phyloP scores from a whole-genome alignment of 2,329 filamentous ascomycete genomes.

The Apiospora sp. region DNA sequence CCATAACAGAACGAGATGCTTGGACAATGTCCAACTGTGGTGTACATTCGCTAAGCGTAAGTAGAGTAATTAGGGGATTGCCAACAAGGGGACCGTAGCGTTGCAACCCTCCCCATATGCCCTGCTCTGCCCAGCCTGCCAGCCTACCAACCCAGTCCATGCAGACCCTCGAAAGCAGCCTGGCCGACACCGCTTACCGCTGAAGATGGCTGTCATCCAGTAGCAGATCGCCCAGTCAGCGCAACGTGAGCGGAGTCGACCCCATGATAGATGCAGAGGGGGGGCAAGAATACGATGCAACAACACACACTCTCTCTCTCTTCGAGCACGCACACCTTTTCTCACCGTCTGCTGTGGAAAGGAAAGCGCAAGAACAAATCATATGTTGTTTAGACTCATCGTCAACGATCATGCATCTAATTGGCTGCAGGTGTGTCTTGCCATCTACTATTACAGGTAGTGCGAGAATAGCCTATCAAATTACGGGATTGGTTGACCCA shows the following conservation, averaged over 20 bases:
- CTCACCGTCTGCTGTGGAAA: neutral
- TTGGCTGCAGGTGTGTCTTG: neutral
- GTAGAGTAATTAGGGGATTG: neutral
- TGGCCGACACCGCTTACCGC: neutral
- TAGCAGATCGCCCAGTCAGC: neutral
- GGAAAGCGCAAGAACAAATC: neutral
- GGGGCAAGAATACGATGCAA: neutral
- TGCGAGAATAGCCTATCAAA: conserved; percentile 3
- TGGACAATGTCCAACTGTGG: neutral
- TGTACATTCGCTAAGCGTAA: neutral
- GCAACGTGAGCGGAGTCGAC: neutral
- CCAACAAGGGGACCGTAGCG: conserved; percentile 5
- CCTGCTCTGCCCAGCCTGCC: conserved; percentile 8
- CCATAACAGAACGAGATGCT: neutral
- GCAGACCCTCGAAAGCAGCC: conserved; percentile 3
- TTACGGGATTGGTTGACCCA: neutral
- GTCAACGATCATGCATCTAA: neutral
- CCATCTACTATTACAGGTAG: neutral
- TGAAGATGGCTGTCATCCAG: conserved; percentile 1
- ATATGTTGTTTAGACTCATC: neutral
- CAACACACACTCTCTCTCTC: neutral
- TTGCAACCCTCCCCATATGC: neutral
- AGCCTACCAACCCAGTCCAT: neutral
- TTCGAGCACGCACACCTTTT: neutral
- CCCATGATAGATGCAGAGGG: conserved; percentile 1